Evolutionary conservation across 305 asterid species (phyloP).

Genomic region (Rubia balearica): DNA sequence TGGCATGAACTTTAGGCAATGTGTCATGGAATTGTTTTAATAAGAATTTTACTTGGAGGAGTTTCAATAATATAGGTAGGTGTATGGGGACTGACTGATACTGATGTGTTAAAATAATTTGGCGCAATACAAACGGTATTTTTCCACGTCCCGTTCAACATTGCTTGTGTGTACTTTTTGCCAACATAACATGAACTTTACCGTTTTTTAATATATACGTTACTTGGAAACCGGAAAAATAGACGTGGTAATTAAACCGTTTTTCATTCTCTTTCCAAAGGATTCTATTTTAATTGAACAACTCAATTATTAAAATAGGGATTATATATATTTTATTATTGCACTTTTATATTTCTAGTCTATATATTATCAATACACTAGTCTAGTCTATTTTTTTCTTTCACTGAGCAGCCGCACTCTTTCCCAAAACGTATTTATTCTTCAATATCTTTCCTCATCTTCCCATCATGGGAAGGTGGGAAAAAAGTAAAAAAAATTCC

Average conservation of each 20-base stretch:
- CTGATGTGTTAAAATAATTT: conserved; percentile 19
- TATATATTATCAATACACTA: too few species aligned
- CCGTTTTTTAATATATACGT: not conserved
- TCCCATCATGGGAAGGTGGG: too few species aligned
- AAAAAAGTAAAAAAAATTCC: too few species aligned
- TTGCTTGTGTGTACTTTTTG: conserved; percentile 6
- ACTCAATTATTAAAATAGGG: too few species aligned
- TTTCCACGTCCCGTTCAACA: not conserved
- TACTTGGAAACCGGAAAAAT: not conserved
- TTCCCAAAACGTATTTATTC: too few species aligned
- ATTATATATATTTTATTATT: too few species aligned
- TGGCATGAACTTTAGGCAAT: conserved; percentile 18
- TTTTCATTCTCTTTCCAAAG: not conserved
- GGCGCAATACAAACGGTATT: not conserved
- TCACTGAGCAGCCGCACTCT: too few species aligned
- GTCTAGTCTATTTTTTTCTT: too few species aligned
- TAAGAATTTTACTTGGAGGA: not conserved
- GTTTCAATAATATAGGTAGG: conserved; percentile 20
- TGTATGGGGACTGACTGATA: conserved; percentile 24
- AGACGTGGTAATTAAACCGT: not conserved
- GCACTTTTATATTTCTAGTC: too few species aligned
- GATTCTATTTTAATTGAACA: too few species aligned
- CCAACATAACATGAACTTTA: conserved; percentile 5
- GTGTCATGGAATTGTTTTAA: conserved; percentile 1
- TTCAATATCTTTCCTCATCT: too few species aligned